A percentile compares a stretch with the other conserved stretches of the same genome.
These are phyloP conservation scores for Phialophora expanda DNA, from an alignment of 2,329 filamentous ascomycete species.

Conservation along the genomic window DNA sequence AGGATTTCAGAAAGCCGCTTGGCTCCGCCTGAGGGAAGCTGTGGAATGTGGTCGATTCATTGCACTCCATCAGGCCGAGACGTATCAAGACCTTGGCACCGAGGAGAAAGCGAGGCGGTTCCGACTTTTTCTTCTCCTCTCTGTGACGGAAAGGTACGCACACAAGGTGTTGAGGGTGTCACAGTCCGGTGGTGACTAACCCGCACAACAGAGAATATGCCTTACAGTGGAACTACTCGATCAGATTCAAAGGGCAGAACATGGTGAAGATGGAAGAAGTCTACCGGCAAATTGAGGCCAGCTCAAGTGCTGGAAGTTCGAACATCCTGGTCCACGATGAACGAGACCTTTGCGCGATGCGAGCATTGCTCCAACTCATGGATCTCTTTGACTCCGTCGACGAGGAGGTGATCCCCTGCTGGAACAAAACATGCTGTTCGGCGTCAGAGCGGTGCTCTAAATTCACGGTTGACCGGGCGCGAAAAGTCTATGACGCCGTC, in stretches of 20 bases:
- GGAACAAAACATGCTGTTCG: slow-evolving; percentile 17
- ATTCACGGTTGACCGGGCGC: slow-evolving; percentile 8
- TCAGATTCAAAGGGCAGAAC: slow-evolving; percentile 19
- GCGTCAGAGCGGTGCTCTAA: not conserved
- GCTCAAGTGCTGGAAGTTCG: not conserved
- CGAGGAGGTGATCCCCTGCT: slow-evolving; percentile 22
- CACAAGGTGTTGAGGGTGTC: not conserved
- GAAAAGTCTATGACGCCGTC: slow-evolving; percentile 9
- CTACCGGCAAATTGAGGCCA: slow-evolving; percentile 11
- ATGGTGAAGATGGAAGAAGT: slow-evolving; percentile 10
- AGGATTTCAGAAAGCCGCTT: not conserved
- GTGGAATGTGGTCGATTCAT: slow-evolving; percentile 13
- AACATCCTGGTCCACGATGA: slow-evolving; percentile 18
- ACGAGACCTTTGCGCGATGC: slow-evolving; percentile 9
- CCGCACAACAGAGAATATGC: slow-evolving; percentile 9
- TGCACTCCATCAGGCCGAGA: slow-evolving; percentile 13
- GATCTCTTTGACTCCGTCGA: slow-evolving; percentile 18
- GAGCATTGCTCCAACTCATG: slow-evolving; percentile 17
- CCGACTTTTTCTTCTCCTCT: slow-evolving; percentile 15
- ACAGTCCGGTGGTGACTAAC: not conserved
- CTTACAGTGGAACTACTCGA: slow-evolving; percentile 13
- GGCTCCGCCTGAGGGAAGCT: not conserved
- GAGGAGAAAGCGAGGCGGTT: slow-evolving; percentile 6
- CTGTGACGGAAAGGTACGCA: slow-evolving; percentile 18
- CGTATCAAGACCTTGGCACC: slow-evolving; percentile 1